Evolutionary conservation across 2,329 filamentous ascomycete genomes (phyloP).

Genomic region (Neofusicoccum cordaticola): DNA sequence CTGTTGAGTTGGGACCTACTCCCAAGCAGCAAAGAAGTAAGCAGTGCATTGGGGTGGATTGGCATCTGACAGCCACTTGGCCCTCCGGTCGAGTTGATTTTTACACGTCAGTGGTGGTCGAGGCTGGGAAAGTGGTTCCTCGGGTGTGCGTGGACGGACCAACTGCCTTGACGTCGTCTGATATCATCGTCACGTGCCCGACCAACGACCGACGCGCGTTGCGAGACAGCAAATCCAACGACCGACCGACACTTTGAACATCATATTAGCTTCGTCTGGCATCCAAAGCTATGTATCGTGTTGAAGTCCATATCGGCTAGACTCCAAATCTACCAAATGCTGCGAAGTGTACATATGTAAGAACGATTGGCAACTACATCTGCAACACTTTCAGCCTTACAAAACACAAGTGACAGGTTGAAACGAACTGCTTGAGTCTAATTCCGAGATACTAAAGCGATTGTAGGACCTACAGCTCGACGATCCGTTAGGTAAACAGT

Average conservation of each 20-base stretch:
- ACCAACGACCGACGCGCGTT: neutral
- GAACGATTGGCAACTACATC: neutral
- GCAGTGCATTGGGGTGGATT: no score
- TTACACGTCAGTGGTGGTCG: neutral
- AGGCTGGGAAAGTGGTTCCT: neutral
- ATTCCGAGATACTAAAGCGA: neutral
- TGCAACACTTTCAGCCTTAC: neutral
- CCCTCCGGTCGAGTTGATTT: neutral
- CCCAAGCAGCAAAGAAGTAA: no score
- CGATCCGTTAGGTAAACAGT: constrained; percentile 4
- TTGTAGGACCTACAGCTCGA: neutral
- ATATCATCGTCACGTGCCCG: constrained; percentile 12
- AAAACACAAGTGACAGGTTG: no score
- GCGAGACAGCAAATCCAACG: neutral
- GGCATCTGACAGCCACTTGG: no score
- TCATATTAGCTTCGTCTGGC: neutral
- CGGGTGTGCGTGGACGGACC: neutral
- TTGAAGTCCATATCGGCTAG: neutral
- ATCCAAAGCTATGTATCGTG: neutral
- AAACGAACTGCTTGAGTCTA: neutral
- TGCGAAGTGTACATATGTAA: neutral
- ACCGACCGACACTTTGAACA: neutral
- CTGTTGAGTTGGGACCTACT: neutral
- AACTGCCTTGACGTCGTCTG: neutral
- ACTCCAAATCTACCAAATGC: no score